Conservation (phyloP, 192 early-diverging fungal genomes). For the Umbelopsis sp. region DNA sequence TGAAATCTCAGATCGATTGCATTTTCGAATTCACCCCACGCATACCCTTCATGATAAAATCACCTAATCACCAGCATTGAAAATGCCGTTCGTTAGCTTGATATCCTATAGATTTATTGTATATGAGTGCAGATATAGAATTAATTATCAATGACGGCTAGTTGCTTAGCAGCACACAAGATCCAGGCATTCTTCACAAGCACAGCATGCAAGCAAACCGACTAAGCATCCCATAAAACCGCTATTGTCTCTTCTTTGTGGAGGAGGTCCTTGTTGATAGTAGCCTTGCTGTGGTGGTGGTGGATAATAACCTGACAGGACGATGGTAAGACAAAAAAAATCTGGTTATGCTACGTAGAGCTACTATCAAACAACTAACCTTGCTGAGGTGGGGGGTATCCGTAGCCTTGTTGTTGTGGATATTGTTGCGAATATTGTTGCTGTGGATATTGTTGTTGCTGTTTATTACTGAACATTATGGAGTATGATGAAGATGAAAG, state of each 20-base stretch:
- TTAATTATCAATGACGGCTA: no score
- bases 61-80: no score
- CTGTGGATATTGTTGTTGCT: constrained; percentile 1
- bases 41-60: no score
- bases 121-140: no score
- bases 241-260: constrained; percentile 2
- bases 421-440: constrained; percentile 13
- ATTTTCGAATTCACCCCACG: no score
- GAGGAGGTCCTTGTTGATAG: neutral
- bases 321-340: neutral
- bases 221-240: constrained; percentile 12
- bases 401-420: neutral
- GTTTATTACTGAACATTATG: constrained; percentile 20
- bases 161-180: constrained; percentile 9
- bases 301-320: constrained; percentile 12
- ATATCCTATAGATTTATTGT: no score
- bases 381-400: constrained; percentile 16
- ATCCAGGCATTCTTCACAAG: constrained; percentile 9
- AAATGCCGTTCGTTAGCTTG: no score
- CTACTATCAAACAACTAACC: no score
- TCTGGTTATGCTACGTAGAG: no score
- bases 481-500: neutral
- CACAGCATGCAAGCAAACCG: constrained; percentile 14
- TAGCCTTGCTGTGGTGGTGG: constrained; percentile 19
- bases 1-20: no score